Evolutionary conservation across 805 yeast genomes (phyloP).

Genomic region (Ogataea saltuana): DNA sequence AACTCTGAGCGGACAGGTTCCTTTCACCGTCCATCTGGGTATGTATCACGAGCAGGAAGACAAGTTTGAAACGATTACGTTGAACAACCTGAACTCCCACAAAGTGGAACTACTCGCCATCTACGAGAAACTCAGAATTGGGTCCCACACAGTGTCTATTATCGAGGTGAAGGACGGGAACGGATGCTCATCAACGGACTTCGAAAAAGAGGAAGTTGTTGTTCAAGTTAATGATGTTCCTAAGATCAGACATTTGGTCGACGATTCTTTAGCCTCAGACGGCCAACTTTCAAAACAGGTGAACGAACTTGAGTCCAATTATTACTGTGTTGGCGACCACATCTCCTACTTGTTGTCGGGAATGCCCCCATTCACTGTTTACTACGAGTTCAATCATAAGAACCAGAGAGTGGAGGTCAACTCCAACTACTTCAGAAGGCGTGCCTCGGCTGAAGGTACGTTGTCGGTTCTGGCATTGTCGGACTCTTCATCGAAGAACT

Average conservation of each 20-base stretch:
- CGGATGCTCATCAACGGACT: constrained; percentile 60
- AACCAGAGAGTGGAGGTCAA: constrained; percentile 52
- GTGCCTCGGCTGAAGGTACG: constrained; percentile 82
- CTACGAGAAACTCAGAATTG: constrained; percentile 59
- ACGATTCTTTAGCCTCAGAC: constrained; percentile 36
- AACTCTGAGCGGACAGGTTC: constrained; percentile 56
- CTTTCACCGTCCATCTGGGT: constrained; percentile 58
- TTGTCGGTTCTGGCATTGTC: constrained; percentile 64
- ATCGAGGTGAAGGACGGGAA: constrained; percentile 61
- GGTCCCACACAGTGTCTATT: constrained; percentile 65
- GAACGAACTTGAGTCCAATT: constrained; percentile 23
- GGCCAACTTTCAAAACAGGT: constrained; percentile 12
- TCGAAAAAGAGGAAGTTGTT: constrained; percentile 35
- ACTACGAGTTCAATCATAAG: constrained; percentile 69
- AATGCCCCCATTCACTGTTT: constrained; percentile 73
- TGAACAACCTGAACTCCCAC: constrained; percentile 44
- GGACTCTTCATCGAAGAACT: constrained; percentile 72
- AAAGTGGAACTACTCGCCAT: constrained; percentile 43
- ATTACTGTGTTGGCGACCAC: constrained; percentile 92
- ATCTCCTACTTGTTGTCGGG: constrained; percentile 77
- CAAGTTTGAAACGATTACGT: constrained; percentile 45
- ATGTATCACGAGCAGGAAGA: constrained; percentile 63
- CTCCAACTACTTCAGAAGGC: constrained; percentile 50
- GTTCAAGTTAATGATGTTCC: constrained; percentile 79
- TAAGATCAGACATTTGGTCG: constrained; percentile 47